Base-by-base conservation (phyloP, 1,284 basidiomycete species). In the Cutaneotrichosporon arboriforme region DNA sequence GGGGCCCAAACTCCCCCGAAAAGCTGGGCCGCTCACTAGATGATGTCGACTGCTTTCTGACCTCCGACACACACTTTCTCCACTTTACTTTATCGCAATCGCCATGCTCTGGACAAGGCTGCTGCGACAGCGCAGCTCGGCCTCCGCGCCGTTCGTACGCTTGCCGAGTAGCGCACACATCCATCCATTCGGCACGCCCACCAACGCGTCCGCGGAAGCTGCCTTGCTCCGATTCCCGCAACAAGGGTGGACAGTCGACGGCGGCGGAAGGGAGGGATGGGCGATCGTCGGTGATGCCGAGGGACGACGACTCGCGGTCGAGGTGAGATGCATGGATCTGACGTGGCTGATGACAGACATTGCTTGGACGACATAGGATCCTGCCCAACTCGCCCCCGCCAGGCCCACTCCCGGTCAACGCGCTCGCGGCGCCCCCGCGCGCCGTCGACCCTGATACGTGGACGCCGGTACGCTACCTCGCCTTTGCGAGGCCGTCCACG, bases 331-430 rank as follows among this genome's bases (percentile, higher is more conserved):
- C 22, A 35, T 14, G 3, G 12, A 3, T 3, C 31, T 4, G 8
- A 26, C 20, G 13, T 13, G 34, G 40, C 52, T 58, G n/a, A 58
- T 39, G 1, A 4, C 58, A 87, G 86, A 82, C 83, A 4, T 77
- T 90, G 15, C 77, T 84, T 4, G 85, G 85, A 1, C 81, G 86
- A 54, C 80, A 85, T 41, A 79, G 85, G 4, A 80, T 90, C 44
- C 69, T 79, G 15, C 86, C 87, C 4, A 36, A 13, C 57, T 78
- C 42, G 76, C 81, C 82, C 8, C 78, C 82, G 1, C 78, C 78
- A 2, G 87, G 88, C 1, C 77, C 88, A 10, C 90, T 86, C 64
- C 89, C 90, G 63, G 77, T 88, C 42, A 76, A 74, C 4, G 48
- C 68, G 4, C 49, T 62, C 33, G 42, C 68, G 5, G 56, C 42